Evolutionary conservation across 2,329 filamentous ascomycete genomes (phyloP), one percentile per base, ranked within the genome.

Genomic region (Hortaea sp.): DNA sequence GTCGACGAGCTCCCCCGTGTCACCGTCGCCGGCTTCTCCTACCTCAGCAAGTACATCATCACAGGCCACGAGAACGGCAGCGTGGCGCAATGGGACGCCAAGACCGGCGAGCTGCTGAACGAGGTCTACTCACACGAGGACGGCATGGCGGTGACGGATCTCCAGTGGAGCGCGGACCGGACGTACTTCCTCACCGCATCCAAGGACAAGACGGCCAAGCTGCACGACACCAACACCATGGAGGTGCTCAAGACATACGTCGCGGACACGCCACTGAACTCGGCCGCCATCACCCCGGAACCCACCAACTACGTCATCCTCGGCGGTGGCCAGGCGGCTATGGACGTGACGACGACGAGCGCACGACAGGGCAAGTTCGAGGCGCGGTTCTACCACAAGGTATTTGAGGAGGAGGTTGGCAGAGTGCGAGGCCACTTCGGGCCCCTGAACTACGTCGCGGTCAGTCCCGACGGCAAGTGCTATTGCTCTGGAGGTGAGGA

Each of bases 261-360:
- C 54, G 76, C 88, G 72, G 92, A 98, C 65, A 98, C 92, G 4
- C 90, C 92, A 31, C 82, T 98, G 57, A 98, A 98, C 81, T 92
- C 85, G 66, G 92, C 92, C 56, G 80, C 84, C 62, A 92, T 98
- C 59, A 95, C 89, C 10, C 81, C 86, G 46, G 92, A 94, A 72
- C 97, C 97, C 74, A 97, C 97, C 74, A 88, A 97, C 66, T 98
- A 87, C 65, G 90, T 98, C 56, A 94, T 98, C 63, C 84, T 98
- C 39, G 92, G 92, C 61, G 92, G 92, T 80, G 92, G 92, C 60
- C 92, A 98, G 73, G 92, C 89, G 55, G 92, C 92, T 65, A 95
- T 95, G 88, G 90, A 97, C 65, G 92, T 98, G 70, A 98, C 92
- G 49, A 94, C 87, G 45, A 97, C 92, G 43, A 84, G 84, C 31